Evolutionary conservation across 2,329 filamentous ascomycete genomes (phyloP).

Genomic region (Calonectria henricotiae): DNA sequence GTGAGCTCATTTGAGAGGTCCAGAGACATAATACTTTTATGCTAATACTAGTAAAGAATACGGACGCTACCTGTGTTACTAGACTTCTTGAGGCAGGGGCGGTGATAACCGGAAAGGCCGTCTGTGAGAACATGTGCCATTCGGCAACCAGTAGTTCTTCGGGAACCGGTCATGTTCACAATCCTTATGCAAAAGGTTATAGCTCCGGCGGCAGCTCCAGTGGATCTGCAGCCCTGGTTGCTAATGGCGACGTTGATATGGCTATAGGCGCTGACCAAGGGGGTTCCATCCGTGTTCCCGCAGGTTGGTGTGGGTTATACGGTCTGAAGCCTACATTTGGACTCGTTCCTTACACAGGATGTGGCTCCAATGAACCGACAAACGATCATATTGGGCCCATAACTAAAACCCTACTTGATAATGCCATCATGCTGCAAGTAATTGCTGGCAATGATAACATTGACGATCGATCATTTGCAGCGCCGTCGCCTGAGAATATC

Average conservation of each 20-base stretch:
- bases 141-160: not conserved
- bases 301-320: slow-evolving; percentile 15
- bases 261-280: slow-evolving; percentile 21
- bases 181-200: slow-evolving; percentile 25
- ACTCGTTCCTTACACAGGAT: slow-evolving; percentile 18
- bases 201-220: slow-evolving; percentile 14
- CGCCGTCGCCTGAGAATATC: not conserved
- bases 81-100: slow-evolving; percentile 14
- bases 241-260: slow-evolving; percentile 17
- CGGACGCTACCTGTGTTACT: slow-evolving; percentile 22
- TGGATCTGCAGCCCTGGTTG: slow-evolving; percentile 19
- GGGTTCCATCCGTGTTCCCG: slow-evolving; percentile 24
- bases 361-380: slow-evolving; percentile 6
- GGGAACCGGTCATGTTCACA: slow-evolving; percentile 23
- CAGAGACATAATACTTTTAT: not conserved
- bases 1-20: not conserved
- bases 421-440: slow-evolving; percentile 21
- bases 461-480: slow-evolving; percentile 20
- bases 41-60: not conserved
- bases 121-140: slow-evolving; percentile 25
- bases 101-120: slow-evolving; percentile 15
- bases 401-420: not conserved
- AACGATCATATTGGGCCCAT: slow-evolving; percentile 22
- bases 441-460: slow-evolving; percentile 24
- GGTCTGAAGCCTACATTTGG: slow-evolving; percentile 23